Evolutionary conservation across 2,329 filamentous ascomycete genomes (phyloP).

Genomic region (Colletotrichum lini): DNA sequence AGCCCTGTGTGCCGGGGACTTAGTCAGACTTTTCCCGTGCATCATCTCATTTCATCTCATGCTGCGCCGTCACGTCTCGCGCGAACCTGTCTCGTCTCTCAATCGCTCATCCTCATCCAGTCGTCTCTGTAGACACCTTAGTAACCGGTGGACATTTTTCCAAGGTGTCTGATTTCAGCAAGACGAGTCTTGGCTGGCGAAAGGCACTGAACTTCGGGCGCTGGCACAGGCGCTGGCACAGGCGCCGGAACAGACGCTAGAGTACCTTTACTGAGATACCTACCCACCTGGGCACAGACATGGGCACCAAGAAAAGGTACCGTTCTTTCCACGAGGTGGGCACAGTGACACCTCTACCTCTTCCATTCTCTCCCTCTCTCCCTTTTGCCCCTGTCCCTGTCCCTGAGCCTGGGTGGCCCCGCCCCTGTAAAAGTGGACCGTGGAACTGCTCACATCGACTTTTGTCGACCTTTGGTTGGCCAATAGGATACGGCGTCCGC

Average conservation of each 20-base stretch:
- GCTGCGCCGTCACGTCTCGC: conserved; percentile 3
- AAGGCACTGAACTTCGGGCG: not conserved
- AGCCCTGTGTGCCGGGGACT: not conserved
- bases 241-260: not conserved
- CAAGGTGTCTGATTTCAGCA: not conserved
- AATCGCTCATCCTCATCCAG: not conserved
- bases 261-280: too few relatives aligned
- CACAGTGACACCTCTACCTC: not conserved
- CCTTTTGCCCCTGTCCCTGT: not conserved
- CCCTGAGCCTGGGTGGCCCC: not conserved
- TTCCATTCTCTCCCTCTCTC: not conserved
- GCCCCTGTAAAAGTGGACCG: conserved; percentile 36
- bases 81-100: not conserved
- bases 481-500: conserved; percentile 26
- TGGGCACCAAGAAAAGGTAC: not conserved
- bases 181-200: not conserved
- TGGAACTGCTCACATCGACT: conserved; percentile 34
- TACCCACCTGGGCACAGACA: not conserved
- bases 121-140: not conserved
- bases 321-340: not conserved
- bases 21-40: conserved; percentile 24
- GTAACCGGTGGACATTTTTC: not conserved
- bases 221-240: not conserved
- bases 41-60: conserved; percentile 33
- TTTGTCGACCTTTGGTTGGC: conserved; percentile 27